Conservation (phyloP, 257 asterid species). For the Solanum paucissectum region DNA sequence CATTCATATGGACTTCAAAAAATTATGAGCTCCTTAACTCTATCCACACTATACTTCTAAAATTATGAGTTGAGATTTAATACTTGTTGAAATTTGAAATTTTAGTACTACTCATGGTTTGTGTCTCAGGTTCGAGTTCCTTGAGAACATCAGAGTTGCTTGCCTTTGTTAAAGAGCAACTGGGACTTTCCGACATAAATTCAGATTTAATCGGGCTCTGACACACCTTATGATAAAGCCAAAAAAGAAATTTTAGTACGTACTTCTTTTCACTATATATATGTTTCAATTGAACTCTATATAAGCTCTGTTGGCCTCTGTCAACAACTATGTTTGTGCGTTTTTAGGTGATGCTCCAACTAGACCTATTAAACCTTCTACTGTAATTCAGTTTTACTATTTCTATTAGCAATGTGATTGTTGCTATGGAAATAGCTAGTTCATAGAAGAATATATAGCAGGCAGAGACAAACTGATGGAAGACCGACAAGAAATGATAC, state of each 20-base stretch:
- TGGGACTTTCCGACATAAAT: too few species aligned
- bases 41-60: too few species aligned
- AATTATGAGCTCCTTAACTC: too few species aligned
- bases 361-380: not conserved
- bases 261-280: not conserved
- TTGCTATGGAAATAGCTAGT: not conserved
- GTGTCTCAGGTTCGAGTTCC: too few species aligned
- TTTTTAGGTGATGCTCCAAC: not conserved
- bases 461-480: not conserved
- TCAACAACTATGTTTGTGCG: not conserved
- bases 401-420: not conserved
- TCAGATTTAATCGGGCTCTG: not conserved
- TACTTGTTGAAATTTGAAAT: not conserved
- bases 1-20: too few species aligned
- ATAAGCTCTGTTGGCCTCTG: not conserved
- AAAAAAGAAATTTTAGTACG: not conserved
- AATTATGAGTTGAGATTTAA: too few species aligned
- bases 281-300: not conserved
- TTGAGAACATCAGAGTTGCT: too few species aligned
- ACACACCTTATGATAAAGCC: too few species aligned
- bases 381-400: not conserved
- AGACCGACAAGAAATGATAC: not conserved
- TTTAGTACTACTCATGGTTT: not conserved
- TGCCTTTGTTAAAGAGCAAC: too few species aligned
- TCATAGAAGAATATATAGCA: not conserved